Base-by-base conservation (phyloP, 768 basidiomycete genomes). In the Trametes villosa region DNA sequence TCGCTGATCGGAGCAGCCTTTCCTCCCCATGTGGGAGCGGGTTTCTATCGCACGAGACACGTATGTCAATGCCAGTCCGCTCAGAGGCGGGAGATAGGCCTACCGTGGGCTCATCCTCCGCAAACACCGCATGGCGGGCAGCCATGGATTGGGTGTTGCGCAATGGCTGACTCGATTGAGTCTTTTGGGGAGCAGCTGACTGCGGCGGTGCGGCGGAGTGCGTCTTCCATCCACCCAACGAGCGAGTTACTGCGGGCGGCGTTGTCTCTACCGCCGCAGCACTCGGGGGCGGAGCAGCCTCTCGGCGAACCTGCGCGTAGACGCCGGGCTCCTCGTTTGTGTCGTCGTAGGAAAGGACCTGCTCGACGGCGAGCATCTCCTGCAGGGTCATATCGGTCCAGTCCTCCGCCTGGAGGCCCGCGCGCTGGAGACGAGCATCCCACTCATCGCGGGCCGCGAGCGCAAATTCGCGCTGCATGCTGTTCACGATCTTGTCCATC, bases 341-440 rank as follows among this genome's bases (percentile, higher is more conserved):
- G 2, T 63, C 62, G 11, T 63, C 62, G 33, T 41, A 63, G 26
- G 40, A 27, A 5, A 65, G 57, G 27, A 61, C 60, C 22, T 55
- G 47, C 40, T 65, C 64, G 41, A 65, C 64, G 0, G 29, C 56
- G 31, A 40, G 5, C 64, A 61, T 61, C 59, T 65, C 64, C 17
- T 56, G 45, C 0, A 31, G 17, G 7, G 64, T 65, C 40, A 65
- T 65, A 33, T 65, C 64, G 20, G 36, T 42, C 64, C 64, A 65
- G 24, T 60, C 64, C 34, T 65, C 64, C 29, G 60, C 56, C n/a
- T 59, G 59, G 4, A 65, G 52, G n/a, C 53, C 52, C 4, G 56
- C 59, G 41, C 57, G 53, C 7, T 24, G 38, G 12, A 65, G 53
- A 18, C 64, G 59, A 17, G 51, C 22, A 2, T 65, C 60, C 64